Evolutionary conservation across 192 early-diverging fungal species (phyloP), one percentile per base, ranked within the genome.

Genomic region (Anaeromyces robustus): DNA sequence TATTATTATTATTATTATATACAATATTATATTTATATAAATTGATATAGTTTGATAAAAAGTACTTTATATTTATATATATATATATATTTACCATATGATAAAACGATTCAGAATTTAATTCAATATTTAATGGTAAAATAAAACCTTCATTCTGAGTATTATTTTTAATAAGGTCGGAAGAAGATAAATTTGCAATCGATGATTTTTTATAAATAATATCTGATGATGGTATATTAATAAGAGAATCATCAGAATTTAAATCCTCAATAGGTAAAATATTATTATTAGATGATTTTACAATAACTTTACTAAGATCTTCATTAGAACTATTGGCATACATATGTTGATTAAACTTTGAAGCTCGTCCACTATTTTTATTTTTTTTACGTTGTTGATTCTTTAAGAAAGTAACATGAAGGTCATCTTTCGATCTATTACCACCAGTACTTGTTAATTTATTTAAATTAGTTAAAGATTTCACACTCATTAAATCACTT

Each of bases 51-150:
- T n/a, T n/a, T n/a, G n/a, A n/a, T n/a, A n/a, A n/a, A n/a, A n/a
- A n/a, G n/a, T n/a, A n/a, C n/a, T n/a, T n/a, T n/a, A n/a, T n/a
- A n/a, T n/a, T 86, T 97, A 94, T 12, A 90, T 85, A 22, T 95
- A 86, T 30, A 96, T 87, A 29, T 82, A 85, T 4, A 86, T 87
- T 12, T 68, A 68, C 52, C 85, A 95, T 85, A 77, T 97, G 96
- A 32, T 86, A 82, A 12, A 90, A 82, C 11, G 94, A 93, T 41
- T 86, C 89, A 0, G 84, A 83, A 83, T 92, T 94, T 17, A 94
- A 86, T 77, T 90, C 91, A 4, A 86, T 81, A 19, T 83, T 87
- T 6, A 80, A 77, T 12, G 84, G 84, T 30, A 79, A 79, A 79
- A 79, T 30, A 81, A 84, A 68, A n/a, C 18, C n/a, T 26, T 68